Evolutionary conservation across 768 basidiomycete species (phyloP).

Genomic region (Suillus subaureus): DNA sequence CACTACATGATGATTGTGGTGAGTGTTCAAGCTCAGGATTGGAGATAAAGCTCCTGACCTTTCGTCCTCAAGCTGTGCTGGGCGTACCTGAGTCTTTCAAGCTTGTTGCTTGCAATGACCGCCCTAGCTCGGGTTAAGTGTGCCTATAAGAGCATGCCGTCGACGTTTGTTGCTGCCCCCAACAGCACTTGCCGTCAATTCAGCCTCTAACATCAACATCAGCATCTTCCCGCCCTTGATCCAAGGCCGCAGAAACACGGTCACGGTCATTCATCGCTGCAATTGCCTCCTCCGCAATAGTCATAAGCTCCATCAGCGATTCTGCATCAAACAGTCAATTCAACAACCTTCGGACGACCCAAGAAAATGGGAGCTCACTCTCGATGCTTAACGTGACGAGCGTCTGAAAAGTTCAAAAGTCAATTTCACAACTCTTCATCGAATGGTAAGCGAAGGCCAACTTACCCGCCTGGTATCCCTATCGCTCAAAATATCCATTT

Average conservation of each 20-base stretch:
- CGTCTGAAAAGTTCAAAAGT: slow-evolving; percentile 29
- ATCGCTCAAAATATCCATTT: slow-evolving; percentile 46
- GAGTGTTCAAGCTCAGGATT: not conserved
- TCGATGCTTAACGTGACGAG: slow-evolving; percentile 49
- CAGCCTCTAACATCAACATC: not conserved
- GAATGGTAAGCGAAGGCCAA: not conserved
- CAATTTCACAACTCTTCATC: not conserved
- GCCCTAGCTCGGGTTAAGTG: not conserved
- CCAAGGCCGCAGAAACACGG: slow-evolving; percentile 16
- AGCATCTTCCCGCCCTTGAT: slow-evolving; percentile 10
- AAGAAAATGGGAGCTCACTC: slow-evolving; percentile 33
- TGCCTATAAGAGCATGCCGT: not conserved
- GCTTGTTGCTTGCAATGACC: not conserved
- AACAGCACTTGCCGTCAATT: not conserved
- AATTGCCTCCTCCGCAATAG: slow-evolving; percentile 37
- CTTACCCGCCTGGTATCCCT: slow-evolving; percentile 44
- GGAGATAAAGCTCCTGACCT: not conserved
- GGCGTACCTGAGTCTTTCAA: not conserved
- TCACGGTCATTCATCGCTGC: slow-evolving; percentile 34
- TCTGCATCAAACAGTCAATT: slow-evolving; percentile 22
- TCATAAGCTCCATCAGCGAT: slow-evolving; percentile 34
- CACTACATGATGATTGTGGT: not conserved
- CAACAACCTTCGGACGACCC: not conserved
- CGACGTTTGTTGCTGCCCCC: too few relatives aligned
- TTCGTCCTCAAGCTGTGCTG: not conserved